Percentiles rank a stretch among this genome's conserved stretches.
phyloP scores from a whole-genome alignment of 75 land plant genomes.

The Azolla pinnata region DNA sequence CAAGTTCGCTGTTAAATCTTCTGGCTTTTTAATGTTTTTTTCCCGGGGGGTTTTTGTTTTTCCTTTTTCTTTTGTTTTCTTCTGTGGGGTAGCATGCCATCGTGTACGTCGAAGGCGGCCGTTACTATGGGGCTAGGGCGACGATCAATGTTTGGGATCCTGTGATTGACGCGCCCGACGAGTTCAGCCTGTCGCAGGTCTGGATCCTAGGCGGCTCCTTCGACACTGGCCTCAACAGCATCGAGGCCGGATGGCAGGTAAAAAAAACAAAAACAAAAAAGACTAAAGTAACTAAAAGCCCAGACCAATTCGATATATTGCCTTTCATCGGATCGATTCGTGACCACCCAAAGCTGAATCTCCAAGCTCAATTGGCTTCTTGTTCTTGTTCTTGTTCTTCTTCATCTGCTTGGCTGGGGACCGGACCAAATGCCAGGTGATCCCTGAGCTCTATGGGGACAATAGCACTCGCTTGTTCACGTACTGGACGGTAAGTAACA shows the following conservation, averaged over 20 bases:
- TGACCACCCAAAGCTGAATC: no score
- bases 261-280: neutral
- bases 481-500: constrained; percentile 49
- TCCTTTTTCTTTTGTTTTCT: neutral
- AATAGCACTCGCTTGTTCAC: constrained; percentile 27
- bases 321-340: no score
- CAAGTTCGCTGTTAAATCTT: no score
- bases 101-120: constrained; percentile 14
- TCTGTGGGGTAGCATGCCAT: constrained; percentile 22
- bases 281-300: neutral
- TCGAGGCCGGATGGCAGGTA: constrained; percentile 39
- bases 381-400: neutral
- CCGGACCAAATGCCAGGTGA: constrained; percentile 8
- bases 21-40: neutral
- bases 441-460: constrained; percentile 29
- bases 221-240: constrained; percentile 31
- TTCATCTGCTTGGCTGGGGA: neutral
- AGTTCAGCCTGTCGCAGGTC: constrained; percentile 32
- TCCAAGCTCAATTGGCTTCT: no score
- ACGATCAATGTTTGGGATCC: constrained; percentile 29
- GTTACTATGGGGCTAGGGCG: constrained; percentile 26
- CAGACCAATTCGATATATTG: neutral
- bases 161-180: constrained; percentile 7
- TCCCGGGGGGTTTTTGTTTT: neutral
- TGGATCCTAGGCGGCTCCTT: constrained; percentile 29